Base-by-base conservation (phyloP, 2,329 filamentous ascomycete species). In the Lachnellula subtilissima region DNA sequence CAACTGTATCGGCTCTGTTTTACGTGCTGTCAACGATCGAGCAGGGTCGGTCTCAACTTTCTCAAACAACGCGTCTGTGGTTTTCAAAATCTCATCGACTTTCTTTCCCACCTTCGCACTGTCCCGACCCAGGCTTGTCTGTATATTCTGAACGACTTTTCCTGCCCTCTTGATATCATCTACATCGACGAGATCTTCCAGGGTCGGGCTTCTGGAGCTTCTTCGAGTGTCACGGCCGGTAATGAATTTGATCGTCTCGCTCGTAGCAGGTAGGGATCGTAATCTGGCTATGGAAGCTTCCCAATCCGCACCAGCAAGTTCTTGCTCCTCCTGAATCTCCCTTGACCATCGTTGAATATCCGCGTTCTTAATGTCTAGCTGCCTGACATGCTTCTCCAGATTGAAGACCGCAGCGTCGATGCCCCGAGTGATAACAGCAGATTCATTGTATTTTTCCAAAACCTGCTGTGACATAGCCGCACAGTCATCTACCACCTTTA, bases 341-440 rank as follows among this genome's bases (percentile, higher is more conserved):
- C 80, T 78, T 11, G 85, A 81, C 88, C 88, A 92, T 62, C 82
- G 81, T 72, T 85, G 85, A 28, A 88, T 73, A 55, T 88, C 85
- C n/a, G 76, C 74, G 65, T 87, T 86, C 68, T 88, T 91, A 56
- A 85, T 81, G 66, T 91, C 86, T 59, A 91, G 78, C 45, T 79
- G 81, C 61, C 83, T 86, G 53, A 92, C 81, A 68, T 90, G 89
- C 17, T 84, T 81, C 65, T 91, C 86, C 54, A 93, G 80, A 66
- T 97, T 99, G 60, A 87, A 86, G 22, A 96, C 85, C 6, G 93
- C 94, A 25, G 94, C 89, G 60, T 90, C 86, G 49, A 95, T 80
- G 56, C 88, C 92, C 59, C 86, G 85, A 67, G 90, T 79, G 70
- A 96, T 91, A 52, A 89, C 83, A 49, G 86, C 82, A 67, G 88